Evolutionary conservation across 164 flowering plant species (phyloP).

Genomic region (Vitis riparia): DNA sequence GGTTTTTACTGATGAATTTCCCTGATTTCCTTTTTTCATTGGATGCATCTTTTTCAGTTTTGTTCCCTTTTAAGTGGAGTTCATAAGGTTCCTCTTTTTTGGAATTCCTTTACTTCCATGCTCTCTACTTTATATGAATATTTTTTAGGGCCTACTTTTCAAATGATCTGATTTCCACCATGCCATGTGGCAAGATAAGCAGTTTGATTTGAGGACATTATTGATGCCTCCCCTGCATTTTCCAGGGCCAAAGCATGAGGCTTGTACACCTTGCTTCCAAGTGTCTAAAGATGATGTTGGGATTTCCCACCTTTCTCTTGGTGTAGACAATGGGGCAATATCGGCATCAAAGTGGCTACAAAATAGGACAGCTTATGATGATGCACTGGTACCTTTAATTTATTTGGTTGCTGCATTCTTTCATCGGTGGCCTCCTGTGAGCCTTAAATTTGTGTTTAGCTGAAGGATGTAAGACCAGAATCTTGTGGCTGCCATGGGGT

Average conservation of each 20-base stretch:
- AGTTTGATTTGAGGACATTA: conserved; percentile 35
- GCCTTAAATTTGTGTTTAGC: conserved; percentile 26
- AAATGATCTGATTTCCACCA: conserved; percentile 16
- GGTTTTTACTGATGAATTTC: neutral
- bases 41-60: neutral
- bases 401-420: conserved; percentile 20
- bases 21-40: neutral
- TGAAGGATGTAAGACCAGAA: conserved; percentile 28
- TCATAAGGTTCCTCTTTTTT: neutral
- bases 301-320: conserved; percentile 41
- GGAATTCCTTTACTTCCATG: conserved; percentile 2
- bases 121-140: neutral
- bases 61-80: neutral
- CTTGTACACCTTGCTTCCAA: conserved; percentile 51
- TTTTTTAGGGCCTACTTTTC: neutral
- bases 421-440: conserved; percentile 32
- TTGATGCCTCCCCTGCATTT: conserved; percentile 71
- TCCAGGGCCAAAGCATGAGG: conserved; percentile 65
- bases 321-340: conserved; percentile 27
- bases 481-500: conserved; percentile 27
- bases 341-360: conserved; percentile 27
- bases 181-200: conserved; percentile 32
- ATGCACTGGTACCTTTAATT: conserved; percentile 13
- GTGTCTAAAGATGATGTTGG: conserved; percentile 46
- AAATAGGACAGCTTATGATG: conserved; percentile 15